Evolutionary conservation across 179 eudicot genomes (phyloP), one percentile per base, ranked within the genome.

Genomic region (Sideroxylon spinosum): DNA sequence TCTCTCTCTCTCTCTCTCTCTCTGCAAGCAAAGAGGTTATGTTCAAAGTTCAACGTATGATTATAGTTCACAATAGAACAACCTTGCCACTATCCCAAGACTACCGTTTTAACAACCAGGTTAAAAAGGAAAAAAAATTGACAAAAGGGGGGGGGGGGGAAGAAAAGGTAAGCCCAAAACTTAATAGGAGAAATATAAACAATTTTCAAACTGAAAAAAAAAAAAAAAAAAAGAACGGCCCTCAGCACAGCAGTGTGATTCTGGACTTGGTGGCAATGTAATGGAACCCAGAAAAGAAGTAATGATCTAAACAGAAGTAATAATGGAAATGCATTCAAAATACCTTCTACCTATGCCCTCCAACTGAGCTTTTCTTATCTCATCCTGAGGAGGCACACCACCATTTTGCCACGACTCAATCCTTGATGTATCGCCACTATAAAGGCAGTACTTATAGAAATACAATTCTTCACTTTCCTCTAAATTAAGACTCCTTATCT

Each of bases 301-400:
- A 65, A 65, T 65, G 19, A 50, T 17, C 67, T 19, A 26, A 67
- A n/a, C 29, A 9, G 14, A 44, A 57, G 6, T 5, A 56, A 9
- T 26, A n/a, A 20, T 9, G 56, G 48, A 5, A 7, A 49, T 16
- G 16, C 14, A 7, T 13, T n/a, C 29, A 44, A 5, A 16, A 23
- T 75, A 75, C 68, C 78, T 75, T 64, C 78, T 62, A 29, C 78
- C 26, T 62, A 61, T 22, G 6, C 69, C 70, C 78, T 75, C 78
- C 69, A 75, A 75, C 59, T 75, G 69, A 75, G 69, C 78, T 75
- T 57, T 61, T 75, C 57, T 75, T 7, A 62, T 75, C 46, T 75
- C 69, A 48, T 75, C 57, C 19, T 62, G 78, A 9, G 78, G 68
- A 48, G 78, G 57, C 8, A 46, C 22, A 37, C 69, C 59, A 46